Evolutionary conservation across 331 rosid genomes (phyloP).

Genomic region (Dryas integrifolia): DNA sequence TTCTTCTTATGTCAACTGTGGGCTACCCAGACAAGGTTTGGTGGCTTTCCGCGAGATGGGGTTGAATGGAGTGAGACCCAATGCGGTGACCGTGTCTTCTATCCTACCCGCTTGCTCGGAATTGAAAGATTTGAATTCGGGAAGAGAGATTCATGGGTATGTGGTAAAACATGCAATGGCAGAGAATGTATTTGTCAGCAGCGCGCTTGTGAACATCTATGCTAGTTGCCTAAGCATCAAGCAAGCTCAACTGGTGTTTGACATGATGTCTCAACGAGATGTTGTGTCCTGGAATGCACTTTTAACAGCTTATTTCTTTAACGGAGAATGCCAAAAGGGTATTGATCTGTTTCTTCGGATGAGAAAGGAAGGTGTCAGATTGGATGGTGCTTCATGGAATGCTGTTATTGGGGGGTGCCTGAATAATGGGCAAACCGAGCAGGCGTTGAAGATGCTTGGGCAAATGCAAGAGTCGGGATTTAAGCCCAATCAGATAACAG

Average conservation of each 20-base stretch:
- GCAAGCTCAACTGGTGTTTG: conserved; percentile 43
- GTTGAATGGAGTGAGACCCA: conserved; percentile 18
- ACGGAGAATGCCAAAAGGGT: conserved; percentile 41
- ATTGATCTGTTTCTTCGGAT: conserved; percentile 35
- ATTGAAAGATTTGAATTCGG: conserved; percentile 37
- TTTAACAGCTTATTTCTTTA: conserved; percentile 44
- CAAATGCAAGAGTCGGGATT: conserved; percentile 49
- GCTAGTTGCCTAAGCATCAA: conserved; percentile 43
- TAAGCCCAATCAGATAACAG: conserved; percentile 49
- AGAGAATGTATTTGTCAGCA: conserved; percentile 43
- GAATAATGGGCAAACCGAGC: conserved; percentile 41
- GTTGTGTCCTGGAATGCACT: conserved; percentile 53
- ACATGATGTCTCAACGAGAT: conserved; percentile 45
- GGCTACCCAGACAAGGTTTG: conserved; percentile 7
- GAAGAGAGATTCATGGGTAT: conserved; percentile 52
- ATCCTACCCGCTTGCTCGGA: conserved; percentile 10
- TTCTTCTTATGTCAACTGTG: conserved; percentile 2
- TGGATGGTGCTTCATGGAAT: conserved; percentile 53
- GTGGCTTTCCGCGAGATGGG: background rate
- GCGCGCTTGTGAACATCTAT: conserved; percentile 48
- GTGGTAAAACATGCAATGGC: conserved; percentile 39
- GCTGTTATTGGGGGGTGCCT: conserved; percentile 55
- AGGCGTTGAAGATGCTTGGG: conserved; percentile 45
- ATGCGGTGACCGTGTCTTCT: conserved; percentile 13
- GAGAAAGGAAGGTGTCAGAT: conserved; percentile 35